Percentiles rank a stretch among this genome's conserved stretches.
Evolutionary conservation across 2,329 filamentous ascomycete species (phyloP).

Genomic region (Podosphaera xanthii): DNA sequence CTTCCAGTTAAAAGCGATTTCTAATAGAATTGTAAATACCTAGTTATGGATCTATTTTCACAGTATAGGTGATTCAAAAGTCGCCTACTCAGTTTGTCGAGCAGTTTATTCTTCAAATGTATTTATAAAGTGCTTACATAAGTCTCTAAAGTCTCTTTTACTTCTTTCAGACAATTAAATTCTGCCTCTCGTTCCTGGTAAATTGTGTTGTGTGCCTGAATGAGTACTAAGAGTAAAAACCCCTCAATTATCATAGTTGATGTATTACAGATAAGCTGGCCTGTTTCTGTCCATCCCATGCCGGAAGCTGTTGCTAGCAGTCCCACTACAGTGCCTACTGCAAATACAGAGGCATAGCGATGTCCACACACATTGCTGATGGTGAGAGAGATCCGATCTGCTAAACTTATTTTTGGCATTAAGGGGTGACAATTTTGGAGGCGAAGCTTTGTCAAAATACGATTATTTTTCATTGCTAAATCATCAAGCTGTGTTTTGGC

Average conservation of each 20-base stretch:
- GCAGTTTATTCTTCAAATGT: too few species aligned
- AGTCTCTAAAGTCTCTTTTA: background rate
- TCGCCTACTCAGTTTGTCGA: too few species aligned
- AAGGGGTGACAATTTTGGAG: background rate
- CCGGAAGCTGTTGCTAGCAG: conserved; percentile 1
- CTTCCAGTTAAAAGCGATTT: too few species aligned
- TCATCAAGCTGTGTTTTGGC: conserved; percentile 10
- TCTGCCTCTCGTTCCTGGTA: conserved; percentile 1
- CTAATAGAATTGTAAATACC: too few species aligned
- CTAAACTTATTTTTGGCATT: background rate
- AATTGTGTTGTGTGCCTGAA: conserved; percentile 4
- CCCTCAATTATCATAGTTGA: conserved; percentile 5
- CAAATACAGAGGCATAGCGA: background rate
- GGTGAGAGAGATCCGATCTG: background rate
- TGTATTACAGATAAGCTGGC: conserved; percentile 4
- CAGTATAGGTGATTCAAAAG: too few species aligned
- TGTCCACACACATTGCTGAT: background rate
- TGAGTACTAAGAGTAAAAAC: conserved; percentile 3
- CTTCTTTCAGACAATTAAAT: background rate
- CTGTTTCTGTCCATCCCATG: conserved; percentile 3
- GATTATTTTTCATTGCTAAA: conserved; percentile 7
- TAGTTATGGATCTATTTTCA: too few species aligned
- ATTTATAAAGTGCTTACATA: background rate
- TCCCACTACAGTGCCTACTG: conserved; percentile 1
- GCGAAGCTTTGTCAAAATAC: conserved; percentile 5